phyloP scores from a whole-genome alignment of 495 filamentous ascomycete genomes.

The Parathielavia appendiculata region DNA sequence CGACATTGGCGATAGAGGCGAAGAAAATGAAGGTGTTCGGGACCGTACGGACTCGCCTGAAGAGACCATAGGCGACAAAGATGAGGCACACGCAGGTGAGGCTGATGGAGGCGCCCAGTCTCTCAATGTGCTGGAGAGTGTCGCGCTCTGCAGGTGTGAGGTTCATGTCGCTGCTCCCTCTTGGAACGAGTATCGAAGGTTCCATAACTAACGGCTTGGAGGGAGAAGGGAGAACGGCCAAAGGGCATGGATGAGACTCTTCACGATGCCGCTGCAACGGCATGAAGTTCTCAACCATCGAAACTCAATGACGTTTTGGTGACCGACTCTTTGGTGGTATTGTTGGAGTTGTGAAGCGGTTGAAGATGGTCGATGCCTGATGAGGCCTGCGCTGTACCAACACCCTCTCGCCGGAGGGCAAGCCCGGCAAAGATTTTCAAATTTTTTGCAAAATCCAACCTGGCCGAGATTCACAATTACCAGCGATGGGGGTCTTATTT shows the following conservation, averaged over 20 bases:
- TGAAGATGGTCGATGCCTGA: background rate
- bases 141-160: constrained; percentile 26
- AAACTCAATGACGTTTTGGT: constrained; percentile 13
- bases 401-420: too few relatives aligned
- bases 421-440: too few relatives aligned
- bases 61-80: constrained; percentile 60
- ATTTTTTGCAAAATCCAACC: too few relatives aligned
- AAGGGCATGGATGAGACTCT: constrained; percentile 5
- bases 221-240: background rate
- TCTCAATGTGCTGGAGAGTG: constrained; percentile 41
- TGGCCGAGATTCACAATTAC: too few relatives aligned
- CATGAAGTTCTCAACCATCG: constrained; percentile 3
- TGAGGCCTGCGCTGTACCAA: too few relatives aligned
- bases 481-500: too few relatives aligned
- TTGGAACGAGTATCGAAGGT: constrained; percentile 14
- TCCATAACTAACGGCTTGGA: constrained; percentile 22
- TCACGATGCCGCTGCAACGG: too few relatives aligned
- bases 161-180: constrained; percentile 31
- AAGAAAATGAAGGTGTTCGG: constrained; percentile 81
- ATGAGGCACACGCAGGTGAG: constrained; percentile 64
- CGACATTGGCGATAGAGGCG: constrained; percentile 75
- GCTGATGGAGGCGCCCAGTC: constrained; percentile 54
- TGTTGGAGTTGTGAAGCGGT: background rate
- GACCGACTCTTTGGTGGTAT: too few relatives aligned
- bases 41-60: constrained; percentile 60